Evolutionary conservation across 208 protist species (phyloP).

Genomic region (Acanthamoeba culbertsoni): DNA sequence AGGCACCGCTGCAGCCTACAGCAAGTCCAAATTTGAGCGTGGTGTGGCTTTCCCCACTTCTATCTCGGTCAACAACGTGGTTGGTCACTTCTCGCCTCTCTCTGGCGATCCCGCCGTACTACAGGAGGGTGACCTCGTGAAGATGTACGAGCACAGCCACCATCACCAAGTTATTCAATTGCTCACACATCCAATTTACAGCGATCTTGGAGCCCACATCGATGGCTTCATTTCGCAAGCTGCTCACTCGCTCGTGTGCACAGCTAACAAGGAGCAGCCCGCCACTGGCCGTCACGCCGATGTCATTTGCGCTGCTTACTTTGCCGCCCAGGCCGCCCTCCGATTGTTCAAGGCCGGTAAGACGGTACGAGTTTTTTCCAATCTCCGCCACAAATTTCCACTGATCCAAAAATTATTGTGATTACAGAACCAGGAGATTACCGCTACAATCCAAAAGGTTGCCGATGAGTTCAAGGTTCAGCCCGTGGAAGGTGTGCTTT

Average conservation of each 20-base stretch:
- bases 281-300: conserved; percentile 91
- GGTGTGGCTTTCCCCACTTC: conserved; percentile 99
- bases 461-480: conserved; percentile 92
- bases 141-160: too few relatives aligned
- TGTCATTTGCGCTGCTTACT: conserved; percentile 94
- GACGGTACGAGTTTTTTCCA: conserved; percentile 32
- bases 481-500: conserved; percentile 96
- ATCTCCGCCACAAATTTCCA: too few relatives aligned
- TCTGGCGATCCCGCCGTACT: conserved; percentile 84
- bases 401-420: too few relatives aligned
- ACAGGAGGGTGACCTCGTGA: conserved; percentile 95
- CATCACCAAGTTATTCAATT: too few relatives aligned
- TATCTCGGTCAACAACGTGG: conserved; percentile 97
- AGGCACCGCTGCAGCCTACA: conserved; percentile 77
- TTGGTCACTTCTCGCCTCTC: conserved; percentile 97
- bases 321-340: conserved; percentile 90
- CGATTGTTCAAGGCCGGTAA: conserved; percentile 81
- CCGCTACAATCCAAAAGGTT: conserved; percentile 94
- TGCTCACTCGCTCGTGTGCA: conserved; percentile 95
- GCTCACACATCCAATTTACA: conserved; percentile 55
- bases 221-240: conserved; percentile 96
- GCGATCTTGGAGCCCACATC: conserved; percentile 98
- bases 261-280: conserved; percentile 80
- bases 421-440: conserved; percentile 88
- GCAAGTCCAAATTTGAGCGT: conserved; percentile 89